These are phyloP conservation scores for Rhododendron molle DNA, from an alignment of 148 eudicot genomes.

Conservation along the genomic window DNA sequence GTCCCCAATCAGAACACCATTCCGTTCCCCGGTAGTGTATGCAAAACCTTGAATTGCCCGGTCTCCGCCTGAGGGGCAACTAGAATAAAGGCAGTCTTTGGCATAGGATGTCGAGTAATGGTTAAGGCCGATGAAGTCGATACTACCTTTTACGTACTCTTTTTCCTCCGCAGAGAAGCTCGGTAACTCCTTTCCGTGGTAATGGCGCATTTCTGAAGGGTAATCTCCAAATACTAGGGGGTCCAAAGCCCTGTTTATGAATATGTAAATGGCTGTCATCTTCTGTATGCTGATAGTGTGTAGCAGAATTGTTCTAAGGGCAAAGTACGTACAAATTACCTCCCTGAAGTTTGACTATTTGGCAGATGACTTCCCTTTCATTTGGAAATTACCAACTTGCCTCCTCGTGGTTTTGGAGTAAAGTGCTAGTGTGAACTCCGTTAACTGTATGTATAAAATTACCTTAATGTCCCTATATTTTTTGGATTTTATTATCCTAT, in stretches of 20 bases:
- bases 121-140: conserved; percentile 70
- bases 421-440: no score
- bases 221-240: conserved; percentile 77
- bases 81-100: conserved; percentile 48
- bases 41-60: conserved; percentile 53
- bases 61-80: conserved; percentile 24
- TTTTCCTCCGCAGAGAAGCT: conserved; percentile 48
- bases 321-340: no score
- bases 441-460: no score
- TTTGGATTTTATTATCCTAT: no score
- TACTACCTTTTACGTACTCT: conserved; percentile 44
- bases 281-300: not conserved
- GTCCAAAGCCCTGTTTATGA: conserved; percentile 48
- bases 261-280: not conserved
- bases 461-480: no score
- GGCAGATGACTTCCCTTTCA: no score
- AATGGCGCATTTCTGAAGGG: conserved; percentile 56
- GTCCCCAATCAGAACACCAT: conserved; percentile 62
- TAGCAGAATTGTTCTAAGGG: not conserved
- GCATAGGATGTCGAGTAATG: conserved; percentile 67
- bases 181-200: conserved; percentile 48
- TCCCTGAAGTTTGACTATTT: no score
- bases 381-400: no score
- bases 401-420: no score
- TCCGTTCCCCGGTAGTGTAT: conserved; percentile 19